phyloP scores from a whole-genome alignment of 345 rosid species.

The Stellera chamaejasme region DNA sequence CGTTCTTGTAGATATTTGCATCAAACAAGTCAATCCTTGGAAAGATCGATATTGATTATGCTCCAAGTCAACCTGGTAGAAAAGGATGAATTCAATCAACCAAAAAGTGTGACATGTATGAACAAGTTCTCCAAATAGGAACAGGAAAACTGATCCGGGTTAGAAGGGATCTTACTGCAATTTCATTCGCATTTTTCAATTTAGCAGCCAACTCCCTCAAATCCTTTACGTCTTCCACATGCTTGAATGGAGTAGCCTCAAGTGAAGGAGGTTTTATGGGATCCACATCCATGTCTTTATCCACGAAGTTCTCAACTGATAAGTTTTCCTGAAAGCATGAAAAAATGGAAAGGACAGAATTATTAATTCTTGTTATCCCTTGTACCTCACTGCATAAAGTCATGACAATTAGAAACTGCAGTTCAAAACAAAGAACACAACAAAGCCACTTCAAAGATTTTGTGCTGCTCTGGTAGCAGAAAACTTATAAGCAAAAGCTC shows the following conservation, averaged over 20 bases:
- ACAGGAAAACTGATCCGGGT: background rate
- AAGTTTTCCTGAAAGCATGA: slow-evolving; percentile 48
- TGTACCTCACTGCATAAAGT: too few species aligned
- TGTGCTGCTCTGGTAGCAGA: too few species aligned
- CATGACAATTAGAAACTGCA: background rate
- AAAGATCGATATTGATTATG: slow-evolving; percentile 95
- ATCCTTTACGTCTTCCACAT: slow-evolving; percentile 71
- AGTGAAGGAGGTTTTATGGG: slow-evolving; percentile 41
- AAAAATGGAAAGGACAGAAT: background rate
- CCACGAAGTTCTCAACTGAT: slow-evolving; percentile 65
- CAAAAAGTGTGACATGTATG: too few species aligned
- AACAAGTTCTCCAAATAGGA: background rate
- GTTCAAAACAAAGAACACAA: background rate
- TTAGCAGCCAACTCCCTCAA: slow-evolving; percentile 68
- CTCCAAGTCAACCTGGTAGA: slow-evolving; percentile 82
- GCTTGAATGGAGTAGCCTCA: slow-evolving; percentile 59
- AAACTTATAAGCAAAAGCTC: too few species aligned
- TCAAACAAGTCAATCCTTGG: slow-evolving; percentile 93
- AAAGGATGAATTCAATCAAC: background rate
- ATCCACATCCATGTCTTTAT: slow-evolving; percentile 30
- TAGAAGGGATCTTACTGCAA: slow-evolving; percentile 51
- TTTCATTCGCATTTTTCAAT: slow-evolving; percentile 49
- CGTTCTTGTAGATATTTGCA: slow-evolving; percentile 91
- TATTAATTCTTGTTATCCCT: background rate
- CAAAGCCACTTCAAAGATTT: background rate